Percentiles rank a stretch among this genome's conserved stretches.
Evolutionary conservation across 2,329 filamentous ascomycete genomes (phyloP).

Genomic region (Fusarium sp.): DNA sequence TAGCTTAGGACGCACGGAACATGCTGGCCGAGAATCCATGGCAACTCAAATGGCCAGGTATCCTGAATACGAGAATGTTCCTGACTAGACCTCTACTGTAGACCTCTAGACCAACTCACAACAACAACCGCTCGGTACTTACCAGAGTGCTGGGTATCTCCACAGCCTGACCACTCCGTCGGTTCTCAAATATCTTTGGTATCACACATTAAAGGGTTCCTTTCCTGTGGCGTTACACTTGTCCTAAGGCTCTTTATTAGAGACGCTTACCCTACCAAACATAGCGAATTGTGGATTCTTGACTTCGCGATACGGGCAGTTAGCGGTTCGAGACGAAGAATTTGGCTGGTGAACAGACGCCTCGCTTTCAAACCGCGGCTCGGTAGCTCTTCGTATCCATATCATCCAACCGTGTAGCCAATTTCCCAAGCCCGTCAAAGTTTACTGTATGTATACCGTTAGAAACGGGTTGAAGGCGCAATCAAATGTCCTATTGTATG

Average conservation of each 20-base stretch:
- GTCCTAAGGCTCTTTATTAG: background rate
- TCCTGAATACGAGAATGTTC: conserved; percentile 36
- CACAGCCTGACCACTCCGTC: background rate
- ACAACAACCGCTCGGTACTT: conserved; percentile 5
- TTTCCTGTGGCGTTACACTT: conserved; percentile 24
- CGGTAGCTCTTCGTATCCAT: conserved; percentile 23
- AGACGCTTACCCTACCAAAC: conserved; percentile 6
- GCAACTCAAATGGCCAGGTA: conserved; percentile 14
- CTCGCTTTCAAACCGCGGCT: conserved; percentile 1
- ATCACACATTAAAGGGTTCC: background rate
- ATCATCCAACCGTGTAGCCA: conserved; percentile 17
- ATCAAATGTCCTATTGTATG: conserved; percentile 3
- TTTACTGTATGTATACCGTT: background rate
- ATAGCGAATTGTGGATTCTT: background rate
- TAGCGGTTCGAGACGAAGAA: background rate
- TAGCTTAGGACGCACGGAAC: background rate
- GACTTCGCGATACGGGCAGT: conserved; percentile 2
- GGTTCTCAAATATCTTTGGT: conserved; percentile 1
- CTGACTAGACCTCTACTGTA: conserved; percentile 26
- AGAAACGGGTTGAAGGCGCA: background rate
- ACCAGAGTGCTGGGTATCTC: conserved; percentile 14
- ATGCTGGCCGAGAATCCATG: conserved; percentile 26
- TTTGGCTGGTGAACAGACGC: background rate
- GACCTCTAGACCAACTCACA: conserved; percentile 13
- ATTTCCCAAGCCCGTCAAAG: conserved; percentile 12